A percentile compares a stretch with the other conserved stretches of the same genome.
These are phyloP conservation scores for Xylaria sp. DNA, from an alignment of 2,329 filamentous ascomycete species.

Conservation along the genomic window DNA sequence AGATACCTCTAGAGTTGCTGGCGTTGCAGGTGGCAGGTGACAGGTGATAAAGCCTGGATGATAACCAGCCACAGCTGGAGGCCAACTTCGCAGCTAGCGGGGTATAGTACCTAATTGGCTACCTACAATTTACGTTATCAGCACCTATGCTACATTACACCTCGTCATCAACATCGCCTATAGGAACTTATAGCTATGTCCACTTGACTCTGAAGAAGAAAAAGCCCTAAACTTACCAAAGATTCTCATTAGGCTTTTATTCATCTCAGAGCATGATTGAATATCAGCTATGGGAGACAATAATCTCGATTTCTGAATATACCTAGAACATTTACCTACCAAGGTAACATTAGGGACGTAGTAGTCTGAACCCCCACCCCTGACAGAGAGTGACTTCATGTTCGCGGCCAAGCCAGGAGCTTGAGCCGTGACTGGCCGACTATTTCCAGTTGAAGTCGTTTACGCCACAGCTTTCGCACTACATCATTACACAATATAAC, in stretches of 20 bases:
- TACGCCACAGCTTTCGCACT: slow-evolving; percentile 5
- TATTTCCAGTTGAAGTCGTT: slow-evolving; percentile 13
- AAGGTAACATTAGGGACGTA: neutral
- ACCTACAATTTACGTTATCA: too few species aligned
- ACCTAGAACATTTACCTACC: neutral
- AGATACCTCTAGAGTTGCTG: slow-evolving; percentile 10
- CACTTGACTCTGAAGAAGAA: too few species aligned
- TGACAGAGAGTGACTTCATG: slow-evolving; percentile 29
- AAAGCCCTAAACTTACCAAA: too few species aligned
- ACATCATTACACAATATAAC: neutral
- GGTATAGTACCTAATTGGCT: neutral
- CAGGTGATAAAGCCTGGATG: slow-evolving; percentile 16
- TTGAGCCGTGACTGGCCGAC: slow-evolving; percentile 39
- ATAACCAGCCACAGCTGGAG: slow-evolving; percentile 33
- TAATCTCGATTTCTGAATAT: neutral
- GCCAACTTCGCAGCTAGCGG: slow-evolving; percentile 4
- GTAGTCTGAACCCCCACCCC: neutral
- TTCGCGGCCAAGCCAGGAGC: slow-evolving; percentile 1
- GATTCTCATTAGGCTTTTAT: too few species aligned
- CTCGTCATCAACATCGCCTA: too few species aligned
- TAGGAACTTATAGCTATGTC: too few species aligned
- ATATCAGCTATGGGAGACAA: neutral
- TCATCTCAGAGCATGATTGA: too few species aligned
- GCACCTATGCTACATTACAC: too few species aligned
- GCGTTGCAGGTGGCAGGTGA: slow-evolving; percentile 14